Evolutionary conservation across 2,329 filamentous ascomycete species (phyloP), one percentile per base, ranked within the genome.

Genomic region (Beauveria caledonica): DNA sequence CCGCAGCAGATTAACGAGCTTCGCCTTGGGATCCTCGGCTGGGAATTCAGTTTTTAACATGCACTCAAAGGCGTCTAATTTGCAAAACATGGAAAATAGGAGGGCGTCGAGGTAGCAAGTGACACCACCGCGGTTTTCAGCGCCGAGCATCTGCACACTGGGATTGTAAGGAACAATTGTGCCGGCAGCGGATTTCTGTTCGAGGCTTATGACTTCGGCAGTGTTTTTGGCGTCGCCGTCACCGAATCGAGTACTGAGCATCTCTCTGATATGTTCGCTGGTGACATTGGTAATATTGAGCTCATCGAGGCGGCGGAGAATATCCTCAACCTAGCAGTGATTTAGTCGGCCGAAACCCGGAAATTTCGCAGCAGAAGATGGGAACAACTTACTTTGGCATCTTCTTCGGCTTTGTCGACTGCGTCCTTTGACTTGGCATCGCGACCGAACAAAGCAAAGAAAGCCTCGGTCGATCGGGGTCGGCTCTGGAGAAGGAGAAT

Each of bases 41-140:
- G 86, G 81, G 63, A 90, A 90, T 8, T 87, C 85, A 61, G 87
- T 88, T 71, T 90, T 92, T 39, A 97, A 79, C 80, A 97, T 96
- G 53, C 89, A 90, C 72, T 97, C 93, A 71, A 96, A 99, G 64
- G 89, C 92, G 65, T 91, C 88, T 42, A 97, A 80, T 62, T 90
- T 87, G 19, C 90, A 89, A 71, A 97, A 97, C 91, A 99, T 97
- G 71, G 93, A 89, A 71, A 97, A 97, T 1, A 99, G 81, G 23
- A 97, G 77, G 0, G 93, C 83, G 71, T 97, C 94, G 17, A 97
- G 78, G 71, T 95, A 97, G 76, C 94, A 99, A n/a, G 93, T 97
- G 40, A 96, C 91, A 52, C 84, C 85, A 49, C 87, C 82, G 52
- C 92, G 82, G 69, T 99, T 99, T 67, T 90, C 88, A 13, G 94